These are phyloP conservation scores for Jaltomata sinuosa DNA, from an alignment of 257 asterid species.

Conservation along the genomic window DNA sequence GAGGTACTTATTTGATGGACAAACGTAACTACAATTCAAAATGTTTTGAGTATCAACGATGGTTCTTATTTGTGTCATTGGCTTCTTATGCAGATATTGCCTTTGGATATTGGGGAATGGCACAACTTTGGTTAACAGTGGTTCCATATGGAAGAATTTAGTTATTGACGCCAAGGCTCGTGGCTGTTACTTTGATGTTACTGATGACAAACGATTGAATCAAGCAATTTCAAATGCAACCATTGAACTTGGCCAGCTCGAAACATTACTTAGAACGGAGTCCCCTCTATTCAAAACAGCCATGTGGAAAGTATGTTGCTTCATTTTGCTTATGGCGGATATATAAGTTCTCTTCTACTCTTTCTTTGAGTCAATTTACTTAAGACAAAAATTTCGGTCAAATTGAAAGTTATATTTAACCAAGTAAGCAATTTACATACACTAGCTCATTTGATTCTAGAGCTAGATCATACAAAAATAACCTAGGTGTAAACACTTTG, in stretches of 20 bases:
- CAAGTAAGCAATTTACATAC: no score
- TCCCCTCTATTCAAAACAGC: constrained; percentile 7
- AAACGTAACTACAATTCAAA: constrained; percentile 20
- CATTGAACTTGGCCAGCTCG: constrained; percentile 13
- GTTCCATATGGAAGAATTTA: constrained; percentile 48
- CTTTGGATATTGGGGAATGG: constrained; percentile 65
- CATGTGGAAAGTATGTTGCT: not conserved
- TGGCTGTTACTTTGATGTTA: constrained; percentile 47
- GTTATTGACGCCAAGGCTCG: constrained; percentile 43
- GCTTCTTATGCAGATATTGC: constrained; percentile 30
- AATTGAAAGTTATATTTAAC: no score
- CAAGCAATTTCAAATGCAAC: constrained; percentile 26
- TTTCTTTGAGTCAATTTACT: no score
- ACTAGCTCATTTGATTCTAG: no score
- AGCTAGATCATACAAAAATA: no score
- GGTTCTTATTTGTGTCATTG: not conserved
- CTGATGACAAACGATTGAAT: constrained; percentile 27
- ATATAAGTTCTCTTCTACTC: not conserved
- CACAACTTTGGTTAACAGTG: constrained; percentile 44
- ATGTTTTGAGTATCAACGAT: not conserved
- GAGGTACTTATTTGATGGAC: constrained; percentile 34
- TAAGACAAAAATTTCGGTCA: no score
- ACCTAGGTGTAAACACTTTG: no score
- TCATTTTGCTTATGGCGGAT: not conserved
- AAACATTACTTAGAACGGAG: constrained; percentile 14